phyloP scores from a whole-genome alignment of 2,329 filamentous ascomycete genomes.

The Aspergillus japonicus region DNA sequence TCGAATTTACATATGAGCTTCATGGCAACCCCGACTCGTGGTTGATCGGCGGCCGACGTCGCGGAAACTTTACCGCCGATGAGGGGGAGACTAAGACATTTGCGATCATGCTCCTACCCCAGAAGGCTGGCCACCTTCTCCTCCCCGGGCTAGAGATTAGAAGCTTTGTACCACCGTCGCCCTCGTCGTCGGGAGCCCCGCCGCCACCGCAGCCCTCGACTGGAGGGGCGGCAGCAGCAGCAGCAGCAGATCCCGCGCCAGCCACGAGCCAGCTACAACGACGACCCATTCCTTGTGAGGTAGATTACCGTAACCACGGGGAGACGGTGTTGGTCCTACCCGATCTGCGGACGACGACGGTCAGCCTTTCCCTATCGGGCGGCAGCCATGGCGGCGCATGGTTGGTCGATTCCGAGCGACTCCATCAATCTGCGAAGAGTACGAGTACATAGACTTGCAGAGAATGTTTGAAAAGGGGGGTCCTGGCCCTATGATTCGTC shows the following conservation, averaged over 20 bases:
- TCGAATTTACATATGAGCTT: slow-evolving; percentile 83
- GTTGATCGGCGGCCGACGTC: slow-evolving; percentile 79
- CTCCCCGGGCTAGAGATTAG: slow-evolving; percentile 78
- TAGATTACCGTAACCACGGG: slow-evolving; percentile 74
- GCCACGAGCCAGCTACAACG: slow-evolving; percentile 22
- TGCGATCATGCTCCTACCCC: slow-evolving; percentile 73
- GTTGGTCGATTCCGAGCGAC: slow-evolving; percentile 62
- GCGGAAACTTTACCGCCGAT: slow-evolving; percentile 66
- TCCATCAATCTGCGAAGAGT: slow-evolving; percentile 12
- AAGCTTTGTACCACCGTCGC: slow-evolving; percentile 50
- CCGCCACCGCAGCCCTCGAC: slow-evolving; percentile 11
- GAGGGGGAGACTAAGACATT: slow-evolving; percentile 55
- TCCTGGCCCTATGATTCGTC: neutral
- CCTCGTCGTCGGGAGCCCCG: slow-evolving; percentile 15
- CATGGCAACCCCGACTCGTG: slow-evolving; percentile 71
- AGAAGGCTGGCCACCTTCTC: slow-evolving; percentile 73
- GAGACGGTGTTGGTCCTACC: slow-evolving; percentile 74
- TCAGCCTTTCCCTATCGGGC: slow-evolving; percentile 68
- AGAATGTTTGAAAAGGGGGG: neutral
- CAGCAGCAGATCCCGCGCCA: slow-evolving; percentile 9
- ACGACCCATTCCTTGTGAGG: slow-evolving; percentile 63
- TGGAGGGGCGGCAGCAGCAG: slow-evolving; percentile 8
- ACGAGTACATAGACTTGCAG: neutral
- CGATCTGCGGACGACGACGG: slow-evolving; percentile 69
- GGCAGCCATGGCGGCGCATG: slow-evolving; percentile 56